Evolutionary conservation across 2,329 filamentous ascomycete genomes (phyloP).

Genomic region (Stachybotrys chartarum): DNA sequence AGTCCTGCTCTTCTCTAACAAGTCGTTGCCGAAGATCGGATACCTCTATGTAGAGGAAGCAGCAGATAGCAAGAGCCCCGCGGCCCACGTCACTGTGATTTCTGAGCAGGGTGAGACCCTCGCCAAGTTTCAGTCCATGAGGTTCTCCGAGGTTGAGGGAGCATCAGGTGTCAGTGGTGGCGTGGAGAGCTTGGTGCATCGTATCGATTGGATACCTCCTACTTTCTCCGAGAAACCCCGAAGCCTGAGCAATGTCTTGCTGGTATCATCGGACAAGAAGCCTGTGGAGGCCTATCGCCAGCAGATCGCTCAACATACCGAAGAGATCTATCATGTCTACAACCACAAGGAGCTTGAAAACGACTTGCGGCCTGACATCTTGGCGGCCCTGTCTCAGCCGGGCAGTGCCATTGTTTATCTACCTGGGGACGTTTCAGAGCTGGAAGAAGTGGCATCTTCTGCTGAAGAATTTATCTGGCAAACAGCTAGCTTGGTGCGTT

Average conservation of each 20-base stretch:
- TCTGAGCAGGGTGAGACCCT: neutral
- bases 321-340: neutral
- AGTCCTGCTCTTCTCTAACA: neutral
- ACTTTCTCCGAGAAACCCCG: constrained; percentile 3
- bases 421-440: neutral
- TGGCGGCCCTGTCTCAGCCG: neutral
- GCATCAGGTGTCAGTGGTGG: constrained; percentile 1
- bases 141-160: constrained; percentile 5
- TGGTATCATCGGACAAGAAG: neutral
- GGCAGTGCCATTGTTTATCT: neutral
- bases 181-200: constrained; percentile 5
- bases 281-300: neutral
- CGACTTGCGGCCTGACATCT: neutral
- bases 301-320: neutral
- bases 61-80: neutral
- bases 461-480: neutral
- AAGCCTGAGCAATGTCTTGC: neutral
- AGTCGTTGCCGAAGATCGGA: constrained; percentile 1
- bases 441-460: neutral
- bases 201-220: constrained; percentile 4
- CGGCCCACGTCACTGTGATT: constrained; percentile 1
- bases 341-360: neutral
- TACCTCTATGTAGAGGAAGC: constrained; percentile 4
- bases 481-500: neutral
- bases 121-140: constrained; percentile 3